Evolutionary conservation across 352 stramenopile species (phyloP), one percentile per base, ranked within the genome.

Genomic region (Globisporangium irregulare): DNA sequence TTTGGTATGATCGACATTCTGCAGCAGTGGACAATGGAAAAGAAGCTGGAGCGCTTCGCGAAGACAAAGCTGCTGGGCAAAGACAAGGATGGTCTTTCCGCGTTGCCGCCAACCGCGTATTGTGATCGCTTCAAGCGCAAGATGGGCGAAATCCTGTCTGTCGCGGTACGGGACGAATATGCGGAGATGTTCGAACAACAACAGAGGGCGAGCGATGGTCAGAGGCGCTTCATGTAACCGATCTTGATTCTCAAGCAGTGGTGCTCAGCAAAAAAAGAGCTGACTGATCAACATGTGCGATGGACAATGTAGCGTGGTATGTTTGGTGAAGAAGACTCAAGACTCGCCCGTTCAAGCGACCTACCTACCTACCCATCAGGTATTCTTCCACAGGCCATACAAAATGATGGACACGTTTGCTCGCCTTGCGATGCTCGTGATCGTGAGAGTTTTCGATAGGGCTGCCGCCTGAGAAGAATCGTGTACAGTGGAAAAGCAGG

Each of bases 21-120:
- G 60, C 88, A 96, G 74, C 89, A 86, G 63, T 96, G 88, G 88
- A 97, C 92, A 58, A 95, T 93, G 79, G 84, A 94, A 64, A 97
- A 97, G 76, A 93, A 94, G 63, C 72, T 96, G 9, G 91, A 97
- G 76, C 87, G 89, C 10, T 94, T 96, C 59, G 77, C 81, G 27
- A 97, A 97, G 74, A 90, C 87, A 1, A 89, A 92, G 66, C n/a
- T 97, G 25, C 73, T 95, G 2, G 81, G 81, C 0, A 91, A 90
- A 69, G 87, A 96, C 70, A 68, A 77, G 0, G 86, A 94, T 43
- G 90, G 90, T 2, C 77, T 97, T 20, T 95, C 86, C 24, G 90
- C 90, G 1, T 79, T 93, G 38, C 80, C 89, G 9, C 86, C 90
- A 3, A 89, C 82, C 7, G 75, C 84, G n/a, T 97, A 97, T 64